phyloP scores from a whole-genome alignment of 2,329 filamentous ascomycete genomes.

The Macrophomina phaseolina region DNA sequence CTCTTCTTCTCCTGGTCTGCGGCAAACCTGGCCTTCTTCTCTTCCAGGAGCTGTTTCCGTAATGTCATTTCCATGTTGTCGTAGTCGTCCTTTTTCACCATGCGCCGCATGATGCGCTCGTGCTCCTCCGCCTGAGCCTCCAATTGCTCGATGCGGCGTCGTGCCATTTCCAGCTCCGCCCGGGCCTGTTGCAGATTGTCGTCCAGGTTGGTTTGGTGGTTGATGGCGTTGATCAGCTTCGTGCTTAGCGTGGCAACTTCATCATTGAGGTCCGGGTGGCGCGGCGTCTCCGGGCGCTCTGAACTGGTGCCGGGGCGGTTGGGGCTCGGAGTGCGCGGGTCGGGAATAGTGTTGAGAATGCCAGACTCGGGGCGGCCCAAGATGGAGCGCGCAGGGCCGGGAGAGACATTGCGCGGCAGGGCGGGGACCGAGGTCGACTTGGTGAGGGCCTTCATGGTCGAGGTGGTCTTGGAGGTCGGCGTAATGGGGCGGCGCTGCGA shows the following conservation, averaged over 20 bases:
- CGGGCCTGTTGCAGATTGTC: slow-evolving; percentile 83
- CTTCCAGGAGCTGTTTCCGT: slow-evolving; percentile 49
- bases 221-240: slow-evolving; percentile 96
- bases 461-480: slow-evolving; percentile 35
- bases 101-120: slow-evolving; percentile 61
- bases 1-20: slow-evolving; percentile 74
- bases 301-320: slow-evolving; percentile 36
- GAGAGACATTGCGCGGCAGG: slow-evolving; percentile 35
- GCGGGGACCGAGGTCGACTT: slow-evolving; percentile 46
- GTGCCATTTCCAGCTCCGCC: slow-evolving; percentile 79
- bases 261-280: slow-evolving; percentile 66
- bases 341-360: slow-evolving; percentile 72
- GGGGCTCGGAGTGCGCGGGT: slow-evolving; percentile 53
- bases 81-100: slow-evolving; percentile 76
- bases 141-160: slow-evolving; percentile 69
- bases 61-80: slow-evolving; percentile 59
- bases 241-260: slow-evolving; percentile 92
- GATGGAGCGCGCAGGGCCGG: slow-evolving; percentile 4
- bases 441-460: slow-evolving; percentile 43
- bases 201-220: slow-evolving; percentile 90
- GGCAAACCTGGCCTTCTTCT: slow-evolving; percentile 46
- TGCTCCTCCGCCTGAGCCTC: slow-evolving; percentile 69
- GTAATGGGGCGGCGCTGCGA: slow-evolving; percentile 42
- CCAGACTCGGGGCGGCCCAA: slow-evolving; percentile 55
- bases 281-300: slow-evolving; percentile 44